Base-by-base conservation (phyloP, 2,329 filamentous ascomycete species). In the Paecilomyces sp. region DNA sequence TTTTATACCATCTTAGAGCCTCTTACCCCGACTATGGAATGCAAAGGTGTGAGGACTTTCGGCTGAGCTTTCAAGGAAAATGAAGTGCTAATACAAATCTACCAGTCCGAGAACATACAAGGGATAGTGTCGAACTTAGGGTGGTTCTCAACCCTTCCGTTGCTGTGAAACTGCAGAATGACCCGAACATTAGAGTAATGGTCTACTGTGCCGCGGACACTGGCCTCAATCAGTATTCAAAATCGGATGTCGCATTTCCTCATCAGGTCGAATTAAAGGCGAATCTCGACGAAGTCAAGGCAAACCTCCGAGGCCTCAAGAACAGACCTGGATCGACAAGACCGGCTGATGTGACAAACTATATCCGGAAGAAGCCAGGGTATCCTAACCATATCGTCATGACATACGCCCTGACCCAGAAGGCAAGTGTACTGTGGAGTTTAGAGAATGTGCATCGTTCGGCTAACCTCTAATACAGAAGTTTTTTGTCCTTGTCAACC, bases 261-360 rank as follows among this genome's bases (percentile, higher is more conserved):
- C 87, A 93, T 67, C 92, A 97, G 76, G 89, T 94, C 33, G 94
- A 99, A 72, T 83, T 99, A 60, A 93, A 92, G 71, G 85, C 96
- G 59, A 99, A 99, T 67, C 83, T 86, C 9, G 89, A 89, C 34
- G 91, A 97, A 60, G 83, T 97, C 65, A 94, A 93, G 74, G 88
- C 89, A n/a, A 99, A 97, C 72, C 82, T 96, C 65, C 89, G 94
- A 66, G 94, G 94, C 3, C 77, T 99, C 62, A 99, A 99, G 77
- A 97, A 96, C 74, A 96, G 94, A 74, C 91, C 93, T 6, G 94
- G 94, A 24, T 95, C 94, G 53, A 99, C 94, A 50, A 87, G 91
- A 68, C 94, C 94, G 7, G 92, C 91, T 54, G 94, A 99, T 75
- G 89, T 99, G 62, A 99, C 94, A 7, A 80, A 84, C 64, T 83